These are phyloP conservation scores for Kuraishia floccosa DNA, from an alignment of 805 yeast species.

Conservation along the genomic window DNA sequence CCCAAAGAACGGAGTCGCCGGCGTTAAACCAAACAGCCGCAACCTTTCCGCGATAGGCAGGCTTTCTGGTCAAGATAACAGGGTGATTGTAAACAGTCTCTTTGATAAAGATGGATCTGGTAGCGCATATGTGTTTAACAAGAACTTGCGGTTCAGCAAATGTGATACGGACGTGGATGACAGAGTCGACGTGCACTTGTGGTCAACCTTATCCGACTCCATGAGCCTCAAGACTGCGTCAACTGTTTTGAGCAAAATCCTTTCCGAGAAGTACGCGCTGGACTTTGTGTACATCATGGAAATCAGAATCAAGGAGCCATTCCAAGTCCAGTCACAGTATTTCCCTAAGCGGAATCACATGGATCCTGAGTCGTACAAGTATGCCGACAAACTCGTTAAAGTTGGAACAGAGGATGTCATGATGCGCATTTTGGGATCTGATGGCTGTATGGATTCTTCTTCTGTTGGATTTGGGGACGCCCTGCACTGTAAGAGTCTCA, in stretches of 20 bases:
- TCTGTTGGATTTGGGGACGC: conserved; percentile 22
- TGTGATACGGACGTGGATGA: conserved; percentile 14
- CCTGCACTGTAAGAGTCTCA: conserved; percentile 32
- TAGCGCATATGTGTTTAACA: conserved; percentile 41
- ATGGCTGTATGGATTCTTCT: conserved; percentile 21
- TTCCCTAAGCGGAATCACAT: conserved; percentile 34
- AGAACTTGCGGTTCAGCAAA: conserved; percentile 29
- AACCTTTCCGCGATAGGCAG: no score
- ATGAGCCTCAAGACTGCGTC: conserved; percentile 36
- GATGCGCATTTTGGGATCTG: conserved; percentile 34
- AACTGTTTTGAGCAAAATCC: conserved; percentile 21
- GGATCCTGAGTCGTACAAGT: conserved; percentile 30
- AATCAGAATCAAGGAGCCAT: conserved; percentile 35
- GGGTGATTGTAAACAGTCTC: no score
- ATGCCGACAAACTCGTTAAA: conserved; percentile 23
- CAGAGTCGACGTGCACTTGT: conserved; percentile 19
- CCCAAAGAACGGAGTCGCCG: no score
- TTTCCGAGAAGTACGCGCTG: conserved; percentile 21
- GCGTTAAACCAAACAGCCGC: no score
- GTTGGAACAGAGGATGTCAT: conserved; percentile 26
- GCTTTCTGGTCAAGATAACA: no score
- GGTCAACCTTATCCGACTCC: conserved; percentile 21
- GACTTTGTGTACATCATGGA: conserved; percentile 41
- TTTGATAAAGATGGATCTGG: conserved; percentile 61
- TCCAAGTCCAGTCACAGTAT: conserved; percentile 24